Base-by-base conservation (phyloP, 371 early-diverging fungal species). In the Apophysomyces sp. region DNA sequence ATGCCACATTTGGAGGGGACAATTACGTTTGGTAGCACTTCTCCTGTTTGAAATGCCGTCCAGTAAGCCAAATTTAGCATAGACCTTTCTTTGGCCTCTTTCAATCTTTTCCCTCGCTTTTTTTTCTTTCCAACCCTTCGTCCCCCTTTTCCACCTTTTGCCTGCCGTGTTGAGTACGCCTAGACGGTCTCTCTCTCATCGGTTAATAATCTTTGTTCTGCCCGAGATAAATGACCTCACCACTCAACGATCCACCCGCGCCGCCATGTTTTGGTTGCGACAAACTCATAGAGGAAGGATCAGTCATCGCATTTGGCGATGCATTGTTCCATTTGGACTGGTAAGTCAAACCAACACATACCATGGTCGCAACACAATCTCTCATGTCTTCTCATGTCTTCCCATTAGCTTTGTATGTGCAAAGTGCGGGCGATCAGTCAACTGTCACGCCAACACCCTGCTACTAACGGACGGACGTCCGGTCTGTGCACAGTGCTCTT, bases 401-500 rank as follows among this genome's bases (percentile, higher is more conserved):
- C 16, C 24, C 16, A 28, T 21, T 67, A 91, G 91, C 65, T 93
- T 93, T 64, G 80, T 82, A n/a, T 93, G 93, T 65, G 89, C 89
- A 3, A 92, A 90, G 65, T 93, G 93, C 71, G 69, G 66, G 60
- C 85, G 77, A 57, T 78, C 85, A 12, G 90, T 91, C 34, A 88
- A 90, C 63, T 88, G 86, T 55, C 88, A 92, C 65, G 83, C 89
- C 37, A 93, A 91, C 66, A 63, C 90, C 26, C 71, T 93, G 34
- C 72, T 93, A 41, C 77, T 92, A 21, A 87, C 91, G 2, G 91
- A 92, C 63, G 92, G 92, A 24, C 85, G 86, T 54, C 92, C 92
- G 12, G 87, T 95, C 30, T 94, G 95, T 63, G 89, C 88, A 60
- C 85, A 91, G 49, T 95, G 95, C 70, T 91, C 92, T n/a, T 93